Percentiles rank a stretch among this genome's conserved stretches.
These are phyloP conservation scores for Purshia tridentata DNA, from an alignment of 306 rosid genomes.

Conservation along the genomic window DNA sequence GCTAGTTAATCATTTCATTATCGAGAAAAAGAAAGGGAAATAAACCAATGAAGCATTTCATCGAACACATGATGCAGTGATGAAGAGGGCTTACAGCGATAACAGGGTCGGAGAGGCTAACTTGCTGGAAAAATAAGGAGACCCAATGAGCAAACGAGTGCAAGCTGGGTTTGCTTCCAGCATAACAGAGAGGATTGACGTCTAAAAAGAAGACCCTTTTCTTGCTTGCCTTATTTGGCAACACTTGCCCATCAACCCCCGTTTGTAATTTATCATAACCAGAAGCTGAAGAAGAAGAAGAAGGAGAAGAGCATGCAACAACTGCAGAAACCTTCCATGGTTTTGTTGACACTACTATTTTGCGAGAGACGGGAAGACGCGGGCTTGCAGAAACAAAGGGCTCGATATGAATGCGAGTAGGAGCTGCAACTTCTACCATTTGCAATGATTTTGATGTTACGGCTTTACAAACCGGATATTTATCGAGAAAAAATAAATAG, in stretches of 20 bases:
- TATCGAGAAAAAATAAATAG: background rate
- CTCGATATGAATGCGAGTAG: slow-evolving; percentile 26
- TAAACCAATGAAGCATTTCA: background rate
- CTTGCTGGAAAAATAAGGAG: slow-evolving; percentile 59
- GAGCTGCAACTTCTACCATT: slow-evolving; percentile 28
- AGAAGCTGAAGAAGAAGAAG: slow-evolving; percentile 17
- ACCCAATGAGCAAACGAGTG: slow-evolving; percentile 67
- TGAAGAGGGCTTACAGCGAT: slow-evolving; percentile 51
- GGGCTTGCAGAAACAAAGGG: slow-evolving; percentile 30
- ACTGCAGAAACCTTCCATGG: slow-evolving; percentile 20
- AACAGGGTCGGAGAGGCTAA: slow-evolving; percentile 67
- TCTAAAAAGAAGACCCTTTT: slow-evolving; percentile 78
- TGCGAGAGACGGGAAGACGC: background rate
- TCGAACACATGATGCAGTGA: background rate
- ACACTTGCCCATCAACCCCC: slow-evolving; percentile 33
- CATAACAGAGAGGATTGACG: slow-evolving; percentile 79
- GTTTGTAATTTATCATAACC: slow-evolving; percentile 23
- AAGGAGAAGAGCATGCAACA: slow-evolving; percentile 21
- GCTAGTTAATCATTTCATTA: background rate
- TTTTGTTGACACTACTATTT: background rate
- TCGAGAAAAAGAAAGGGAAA: background rate
- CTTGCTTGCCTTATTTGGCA: slow-evolving; percentile 25
- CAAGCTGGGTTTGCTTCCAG: slow-evolving; percentile 67
- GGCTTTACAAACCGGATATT: background rate
- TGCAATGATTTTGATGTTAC: slow-evolving; percentile 7